Base-by-base conservation (phyloP, 1,284 basidiomycete genomes). In the Trametes hirsuta region DNA sequence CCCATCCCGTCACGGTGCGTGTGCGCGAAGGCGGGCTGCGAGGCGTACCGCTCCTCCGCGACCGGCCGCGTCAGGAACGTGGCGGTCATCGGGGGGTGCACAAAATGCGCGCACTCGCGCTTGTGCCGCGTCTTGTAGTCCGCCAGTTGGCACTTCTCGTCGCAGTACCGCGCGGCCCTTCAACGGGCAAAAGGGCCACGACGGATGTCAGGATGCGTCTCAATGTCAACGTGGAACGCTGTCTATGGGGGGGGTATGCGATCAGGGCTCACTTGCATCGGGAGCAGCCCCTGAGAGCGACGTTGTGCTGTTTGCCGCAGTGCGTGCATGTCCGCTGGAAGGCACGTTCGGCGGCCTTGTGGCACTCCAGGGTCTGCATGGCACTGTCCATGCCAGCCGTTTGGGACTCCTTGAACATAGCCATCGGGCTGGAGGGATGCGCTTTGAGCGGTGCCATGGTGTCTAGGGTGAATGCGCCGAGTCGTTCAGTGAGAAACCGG, bases 51-150 rank as follows among this genome's bases (percentile, higher is more conserved):
- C 47, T 57, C 50, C 30, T 45, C 40, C 1, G 21, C 21, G 24
- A 59, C 10, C 6, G 58, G 58, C 34, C 51, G 42, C 8, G 44
- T 48, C 22, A 63, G 41, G 55, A 63, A 63, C 5, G 36, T 51
- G 18, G 47, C 54, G 0, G 58, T 63, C 3, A 47, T 50, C 14
- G 62, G 62, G 18, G 62, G 58, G 12, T 59, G n/a, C 22, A n/a
- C 44, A 40, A 63, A 63, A 34, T 63, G 53, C 22, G 54, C 58
- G 25, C 62, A 63, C 11, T 63, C 62, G 35, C 55, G 62, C 30
- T 63, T 63, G 48, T 63, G 62, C 8, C 58, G 51, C 4, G 58
- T 30, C 40, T 63, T 63, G 55, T 56, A 63, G 52, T 63, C 54
- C 1, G 54, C 54, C n/a, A 54, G 51, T 8, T 63, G 62, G 47